Base-by-base conservation (phyloP, 352 stramenopile species). In the Pythium sp. region DNA sequence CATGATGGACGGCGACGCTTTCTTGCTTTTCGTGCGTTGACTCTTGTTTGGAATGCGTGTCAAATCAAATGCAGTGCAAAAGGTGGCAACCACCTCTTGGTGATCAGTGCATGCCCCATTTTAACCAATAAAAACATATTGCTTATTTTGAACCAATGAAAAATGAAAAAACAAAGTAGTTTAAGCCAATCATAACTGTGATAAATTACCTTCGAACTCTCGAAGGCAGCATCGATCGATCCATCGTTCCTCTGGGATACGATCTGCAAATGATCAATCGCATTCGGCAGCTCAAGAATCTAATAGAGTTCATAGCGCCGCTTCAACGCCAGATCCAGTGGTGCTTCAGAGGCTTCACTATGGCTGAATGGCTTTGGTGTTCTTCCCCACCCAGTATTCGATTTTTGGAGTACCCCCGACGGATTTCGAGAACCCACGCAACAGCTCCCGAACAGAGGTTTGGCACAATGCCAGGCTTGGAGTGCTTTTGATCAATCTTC, bases 1-100 rank as follows among this genome's bases (percentile, higher is more conserved):
- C 81, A 93, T 91, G 18, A 18, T 73, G 41, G 41, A 49, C 18
- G 41, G 7, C 14, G 36, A 5, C 5, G 20, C 2, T 15, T 53
- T 64, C 67, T 30, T 62, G 24, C 24, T 51, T 38, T 43, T 18
- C 34, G 11, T 43, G 36, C 36, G 14, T 34, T 38, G 28, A 63
- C 34, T 49, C 22, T 58, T n/a, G 34, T 36, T 18, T 32, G 56
- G n/a, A 30, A 28, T 64, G n/a, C 24, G 56, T 28, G 28, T 41
- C 15, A 65, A 56, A 26, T 26, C 24, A 26, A 26, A 26, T 62
- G 53, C 18, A 30, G 14, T 59, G 34, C 43, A 18, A 51, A 51
- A 51, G 43, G 5, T 18, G 26, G 14, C 9, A 6, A 20, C n/a
- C 43, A 59, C 43, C 36, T 58, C 51, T 58, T 59, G 36, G 46